Evolutionary conservation across 768 basidiomycete species (phyloP).

Genomic region (Suillus brevipes): DNA sequence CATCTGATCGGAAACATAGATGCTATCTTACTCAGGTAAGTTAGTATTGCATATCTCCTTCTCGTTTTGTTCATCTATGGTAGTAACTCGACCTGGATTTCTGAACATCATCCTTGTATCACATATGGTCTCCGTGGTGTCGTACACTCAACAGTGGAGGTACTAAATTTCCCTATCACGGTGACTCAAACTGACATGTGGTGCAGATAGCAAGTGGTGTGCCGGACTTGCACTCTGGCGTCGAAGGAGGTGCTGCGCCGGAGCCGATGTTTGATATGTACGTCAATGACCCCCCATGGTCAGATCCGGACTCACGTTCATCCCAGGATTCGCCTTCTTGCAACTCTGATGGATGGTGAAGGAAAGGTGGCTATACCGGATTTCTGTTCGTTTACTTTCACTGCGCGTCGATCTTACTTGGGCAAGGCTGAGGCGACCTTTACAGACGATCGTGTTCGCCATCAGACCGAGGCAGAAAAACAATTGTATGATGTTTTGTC

Average conservation of each 20-base stretch:
- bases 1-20: slow-evolving; percentile 84
- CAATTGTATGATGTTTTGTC: slow-evolving; percentile 69
- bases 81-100: slow-evolving; percentile 97
- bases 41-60: slow-evolving; percentile 3
- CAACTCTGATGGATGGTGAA: slow-evolving; percentile 60
- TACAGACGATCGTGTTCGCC: slow-evolving; percentile 75
- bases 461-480: slow-evolving; percentile 65
- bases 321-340: slow-evolving; percentile 73
- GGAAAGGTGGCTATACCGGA: slow-evolving; percentile 68
- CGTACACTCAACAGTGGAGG: slow-evolving; percentile 81
- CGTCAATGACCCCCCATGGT: slow-evolving; percentile 14
- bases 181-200: not conserved
- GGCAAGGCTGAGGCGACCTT: not conserved
- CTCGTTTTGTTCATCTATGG: not conserved
- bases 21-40: slow-evolving; percentile 82
- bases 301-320: not conserved
- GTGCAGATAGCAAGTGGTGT: slow-evolving; percentile 64
- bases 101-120: slow-evolving; percentile 87
- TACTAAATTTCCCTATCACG: slow-evolving; percentile 24
- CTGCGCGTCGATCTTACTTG: not conserved
- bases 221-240: slow-evolving; percentile 89
- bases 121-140: slow-evolving; percentile 96
- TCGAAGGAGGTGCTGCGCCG: slow-evolving; percentile 83
- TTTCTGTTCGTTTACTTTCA: slow-evolving; percentile 67
- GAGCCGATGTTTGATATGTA: slow-evolving; percentile 97